Base-by-base conservation (phyloP, 805 yeast species). In the Myxozyma vanderwaltii region DNA sequence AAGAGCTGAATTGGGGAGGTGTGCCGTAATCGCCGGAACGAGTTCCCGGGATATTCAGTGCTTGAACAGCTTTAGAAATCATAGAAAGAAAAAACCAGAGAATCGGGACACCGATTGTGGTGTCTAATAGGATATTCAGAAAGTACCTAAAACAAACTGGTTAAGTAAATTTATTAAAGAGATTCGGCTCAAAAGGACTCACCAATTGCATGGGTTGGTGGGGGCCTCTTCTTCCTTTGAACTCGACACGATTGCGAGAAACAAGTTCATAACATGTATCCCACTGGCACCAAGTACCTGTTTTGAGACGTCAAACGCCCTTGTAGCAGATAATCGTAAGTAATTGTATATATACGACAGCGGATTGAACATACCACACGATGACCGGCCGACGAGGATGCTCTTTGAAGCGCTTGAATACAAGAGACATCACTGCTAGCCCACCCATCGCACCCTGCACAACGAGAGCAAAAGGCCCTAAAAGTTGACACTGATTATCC, bases 41-140 rank as follows among this genome's bases (percentile, higher is more conserved):
- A 29, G 74, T 73, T 39, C 75, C 78, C 15, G 61, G 65, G 33
- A 81, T 74, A 23, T 82, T 78, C 2, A 79, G 66, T 33, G 68
- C 69, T 63, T 76, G 76, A 21, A 82, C 81, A 1, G 77, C 54
- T 17, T 31, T 31, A 15, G 72, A 74, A 70, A 85, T 86, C 1
- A 85, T 76, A 1, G 77, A 61, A 29, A 91, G 77, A 24, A 77
- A 73, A 5, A 72, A 72, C 83, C 89, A 88, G 26, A 88, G 75
- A 1, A 92, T 81, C 5, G 95, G 95, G 1, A 92, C 92, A 0
- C 99, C 99, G 5, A 91, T 80, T 0, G 99, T 92, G 43, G 98
- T 91, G 72, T 92, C 99, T 70, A 92, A 82, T 29, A 92, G 79
- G 39, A 92, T 81, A 68, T 89, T 92, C 55, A 94, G 76, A 70